Evolutionary conservation across 2,329 filamentous ascomycete species (phyloP), one percentile per base, ranked within the genome.

Genomic region (Fusarium nisikadoi): DNA sequence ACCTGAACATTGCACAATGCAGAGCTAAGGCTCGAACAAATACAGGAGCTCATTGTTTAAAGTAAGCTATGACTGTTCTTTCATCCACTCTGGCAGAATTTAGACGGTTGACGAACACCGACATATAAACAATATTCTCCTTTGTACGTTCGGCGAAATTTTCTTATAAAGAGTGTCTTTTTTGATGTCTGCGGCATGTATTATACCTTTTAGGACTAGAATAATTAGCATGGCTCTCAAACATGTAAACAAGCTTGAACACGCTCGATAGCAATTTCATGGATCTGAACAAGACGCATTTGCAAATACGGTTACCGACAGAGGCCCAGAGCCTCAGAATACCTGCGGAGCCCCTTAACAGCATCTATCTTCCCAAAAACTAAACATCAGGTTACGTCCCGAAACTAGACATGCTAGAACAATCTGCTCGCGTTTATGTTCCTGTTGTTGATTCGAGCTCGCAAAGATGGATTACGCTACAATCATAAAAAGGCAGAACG

Each of bases 21-120:
- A 23, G 16, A 19, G n/a, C 6, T 19, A 6, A 9, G 3, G 12
- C 16, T 14, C 20, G 47, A 25, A 35, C 47, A 20, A 25, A 33
- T 19, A 16, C 14, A 12, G 27, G 6, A 8, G 27, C 4, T 35
- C 29, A 23, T 19, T 49, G 4, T 14, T 19, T 2, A 12, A 35
- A 10, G 46, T 11, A 50, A 19, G 29, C 11, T 12, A 23, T 6
- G 11, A 4, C 5, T 3, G 2, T 23, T 19, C 29, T 13, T 23
- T 23, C 10, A 16, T 33, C n/a, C 12, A 6, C 3, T 23, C 0
- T 31, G n/a, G 20, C 5, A 9, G 8, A 13, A 20, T 16, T 5
- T 13, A 27, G 23, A 38, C 23, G 6, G 13, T 16, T 16, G 3
- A 9, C 3, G 0, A 25, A 11, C 0, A 27, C 17, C 8, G 23